phyloP scores from a whole-genome alignment of 495 filamentous ascomycete genomes.

The Trichoderma asperelloides region DNA sequence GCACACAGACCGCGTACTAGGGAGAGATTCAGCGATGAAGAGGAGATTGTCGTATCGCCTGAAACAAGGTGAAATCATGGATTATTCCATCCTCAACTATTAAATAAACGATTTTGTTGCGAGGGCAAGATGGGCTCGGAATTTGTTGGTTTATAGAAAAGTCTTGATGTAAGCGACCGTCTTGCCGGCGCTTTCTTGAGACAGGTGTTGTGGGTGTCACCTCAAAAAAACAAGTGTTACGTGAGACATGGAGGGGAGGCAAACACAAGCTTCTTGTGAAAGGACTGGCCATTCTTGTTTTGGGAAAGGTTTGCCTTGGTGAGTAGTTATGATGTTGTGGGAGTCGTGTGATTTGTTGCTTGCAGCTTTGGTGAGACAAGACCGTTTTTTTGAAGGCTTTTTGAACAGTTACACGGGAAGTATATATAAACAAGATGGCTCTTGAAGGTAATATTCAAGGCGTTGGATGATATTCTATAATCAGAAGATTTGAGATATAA shows the following conservation, averaged over 20 bases:
- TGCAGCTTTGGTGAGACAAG: background rate
- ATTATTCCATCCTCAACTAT: background rate
- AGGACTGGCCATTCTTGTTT: background rate
- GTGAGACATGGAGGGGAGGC: no score
- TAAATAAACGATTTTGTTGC: no score
- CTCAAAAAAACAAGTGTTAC: no score
- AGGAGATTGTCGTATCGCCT: background rate
- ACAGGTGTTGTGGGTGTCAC: no score
- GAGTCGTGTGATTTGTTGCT: background rate
- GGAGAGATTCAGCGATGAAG: background rate
- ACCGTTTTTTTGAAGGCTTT: background rate
- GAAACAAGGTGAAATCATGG: conserved; percentile 4
- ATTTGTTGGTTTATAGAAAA: no score
- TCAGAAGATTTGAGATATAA: no score
- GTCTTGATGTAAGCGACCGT: no score
- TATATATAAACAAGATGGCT: background rate
- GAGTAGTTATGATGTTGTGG: background rate
- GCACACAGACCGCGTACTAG: background rate
- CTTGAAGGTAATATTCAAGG: no score
- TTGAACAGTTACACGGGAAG: background rate
- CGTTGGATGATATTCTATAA: background rate
- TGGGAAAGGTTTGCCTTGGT: background rate
- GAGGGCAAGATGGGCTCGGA: no score
- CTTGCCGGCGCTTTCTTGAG: no score
- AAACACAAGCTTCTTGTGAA: no score